Percentiles rank a stretch among this genome's conserved stretches.
Evolutionary conservation across 176 grass and related monocot genomes (phyloP).

Genomic region (Typha latifolia): DNA sequence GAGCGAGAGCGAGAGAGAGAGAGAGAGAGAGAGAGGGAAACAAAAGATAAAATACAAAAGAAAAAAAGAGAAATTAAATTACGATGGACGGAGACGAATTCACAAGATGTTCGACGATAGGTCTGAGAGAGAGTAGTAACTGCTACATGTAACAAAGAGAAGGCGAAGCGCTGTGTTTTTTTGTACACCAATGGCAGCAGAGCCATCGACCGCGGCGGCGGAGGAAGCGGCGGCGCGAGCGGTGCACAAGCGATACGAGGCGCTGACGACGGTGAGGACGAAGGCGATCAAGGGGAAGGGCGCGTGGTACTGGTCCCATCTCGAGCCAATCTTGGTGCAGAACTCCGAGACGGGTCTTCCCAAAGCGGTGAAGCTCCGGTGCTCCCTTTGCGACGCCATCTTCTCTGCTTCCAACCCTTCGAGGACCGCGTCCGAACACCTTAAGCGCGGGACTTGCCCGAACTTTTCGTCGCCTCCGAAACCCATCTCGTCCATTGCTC

Average conservation of each 20-base stretch:
- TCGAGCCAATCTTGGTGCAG: conserved; percentile 52
- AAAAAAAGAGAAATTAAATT: neutral
- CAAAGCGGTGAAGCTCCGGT: conserved; percentile 39
- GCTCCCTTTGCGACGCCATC: conserved; percentile 38
- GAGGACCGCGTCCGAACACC: conserved; percentile 67
- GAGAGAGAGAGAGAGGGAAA: neutral
- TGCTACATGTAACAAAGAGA: conserved; percentile 21
- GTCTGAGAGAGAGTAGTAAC: neutral
- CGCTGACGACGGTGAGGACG: conserved; percentile 46
- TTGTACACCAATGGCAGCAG: conserved; percentile 7
- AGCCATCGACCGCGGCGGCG: conserved; percentile 2
- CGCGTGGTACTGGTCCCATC: conserved; percentile 80
- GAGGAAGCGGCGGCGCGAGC: conserved; percentile 31
- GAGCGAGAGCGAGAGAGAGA: neutral
- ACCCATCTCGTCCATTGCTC: conserved; percentile 30
- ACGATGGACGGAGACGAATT: neutral
- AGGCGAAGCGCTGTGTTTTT: conserved; percentile 12
- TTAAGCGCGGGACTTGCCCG: conserved; percentile 70
- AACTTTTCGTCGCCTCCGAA: conserved; percentile 55
- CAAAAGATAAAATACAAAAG: neutral
- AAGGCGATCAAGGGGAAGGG: conserved; percentile 78
- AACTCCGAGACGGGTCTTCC: conserved; percentile 38
- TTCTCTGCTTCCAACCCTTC: conserved; percentile 75
- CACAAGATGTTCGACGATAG: neutral
- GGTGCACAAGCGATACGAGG: conserved; percentile 40